Percentiles rank a stretch among this genome's conserved stretches.
phyloP scores from a whole-genome alignment of 768 basidiomycete species.

The Boletus sp. region DNA sequence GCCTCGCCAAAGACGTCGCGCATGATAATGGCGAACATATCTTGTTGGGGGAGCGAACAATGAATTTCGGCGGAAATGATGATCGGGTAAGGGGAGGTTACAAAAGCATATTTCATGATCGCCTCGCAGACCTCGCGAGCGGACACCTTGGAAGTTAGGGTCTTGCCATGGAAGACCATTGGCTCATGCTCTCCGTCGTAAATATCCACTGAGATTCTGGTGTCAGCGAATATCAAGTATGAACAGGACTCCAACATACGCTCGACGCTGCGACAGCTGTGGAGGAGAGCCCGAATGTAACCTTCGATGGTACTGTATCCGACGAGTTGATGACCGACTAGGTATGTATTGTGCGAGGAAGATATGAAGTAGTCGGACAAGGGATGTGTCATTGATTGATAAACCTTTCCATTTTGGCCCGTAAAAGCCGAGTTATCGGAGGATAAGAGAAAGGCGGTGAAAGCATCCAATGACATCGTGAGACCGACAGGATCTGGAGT shows the following conservation, averaged over 20 bases:
- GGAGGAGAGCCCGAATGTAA: conserved; percentile 87
- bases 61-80: conserved; percentile 94
- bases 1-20: conserved; percentile 52
- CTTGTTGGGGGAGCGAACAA: conserved; percentile 76
- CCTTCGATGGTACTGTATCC: conserved; percentile 90
- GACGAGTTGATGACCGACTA: conserved; percentile 81
- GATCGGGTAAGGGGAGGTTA: conserved; percentile 86
- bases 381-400: conserved; percentile 87
- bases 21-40: conserved; percentile 74
- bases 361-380: conserved; percentile 87
- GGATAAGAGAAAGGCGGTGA: conserved; percentile 79
- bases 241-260: conserved; percentile 45
- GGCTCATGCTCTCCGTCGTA: conserved; percentile 87
- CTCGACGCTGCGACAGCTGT: conserved; percentile 92
- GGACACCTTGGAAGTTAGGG: conserved; percentile 79
- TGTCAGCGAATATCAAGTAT: background rate
- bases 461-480: conserved; percentile 53
- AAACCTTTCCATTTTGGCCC: conserved; percentile 49
- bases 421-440: conserved; percentile 64
- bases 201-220: conserved; percentile 66
- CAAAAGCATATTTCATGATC: conserved; percentile 86
- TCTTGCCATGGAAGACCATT: conserved; percentile 85
- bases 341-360: conserved; percentile 90
- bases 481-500: conserved; percentile 3
- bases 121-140: conserved; percentile 79